Conservation (phyloP, 2,329 filamentous ascomycete genomes). For the Pseudocercospora macadamiae region DNA sequence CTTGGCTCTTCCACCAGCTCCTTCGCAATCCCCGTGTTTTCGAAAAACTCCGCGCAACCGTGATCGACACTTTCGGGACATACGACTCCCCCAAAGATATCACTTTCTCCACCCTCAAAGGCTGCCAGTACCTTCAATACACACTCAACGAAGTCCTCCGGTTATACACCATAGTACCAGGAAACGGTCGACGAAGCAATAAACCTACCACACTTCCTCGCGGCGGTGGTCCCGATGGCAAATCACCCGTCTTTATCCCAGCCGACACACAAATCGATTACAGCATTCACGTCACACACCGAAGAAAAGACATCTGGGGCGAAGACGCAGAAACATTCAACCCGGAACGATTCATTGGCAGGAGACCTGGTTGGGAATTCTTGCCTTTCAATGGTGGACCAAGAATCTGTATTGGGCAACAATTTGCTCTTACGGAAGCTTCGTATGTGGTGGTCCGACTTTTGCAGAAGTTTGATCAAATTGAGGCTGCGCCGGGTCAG, state of each 20-base stretch:
- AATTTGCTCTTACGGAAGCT: conserved; percentile 63
- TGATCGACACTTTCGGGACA: conserved; percentile 52
- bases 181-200: conserved; percentile 73
- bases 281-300: conserved; percentile 42
- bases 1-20: conserved; percentile 58
- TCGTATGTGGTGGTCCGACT: conserved; percentile 36
- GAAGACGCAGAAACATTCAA: conserved; percentile 44
- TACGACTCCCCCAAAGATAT: conserved; percentile 49
- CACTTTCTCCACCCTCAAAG: conserved; percentile 64
- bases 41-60: conserved; percentile 51
- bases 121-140: conserved; percentile 65
- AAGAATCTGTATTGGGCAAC: conserved; percentile 80
- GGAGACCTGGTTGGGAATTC: conserved; percentile 39
- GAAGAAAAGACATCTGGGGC: conserved; percentile 43
- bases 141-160: conserved; percentile 62
- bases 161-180: conserved; percentile 77
- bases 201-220: conserved; percentile 73
- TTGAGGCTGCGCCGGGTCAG: conserved; percentile 29
- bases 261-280: conserved; percentile 37
- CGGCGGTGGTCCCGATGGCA: conserved; percentile 58
- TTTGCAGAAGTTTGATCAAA: conserved; percentile 36
- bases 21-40: conserved; percentile 56
- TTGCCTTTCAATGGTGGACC: conserved; percentile 55
- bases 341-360: conserved; percentile 40
- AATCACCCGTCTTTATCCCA: conserved; percentile 56